Percentiles rank a stretch among this genome's conserved stretches.
Evolutionary conservation across 2,329 filamentous ascomycete species (phyloP).

Genomic region (Pseudonectria foliicola): DNA sequence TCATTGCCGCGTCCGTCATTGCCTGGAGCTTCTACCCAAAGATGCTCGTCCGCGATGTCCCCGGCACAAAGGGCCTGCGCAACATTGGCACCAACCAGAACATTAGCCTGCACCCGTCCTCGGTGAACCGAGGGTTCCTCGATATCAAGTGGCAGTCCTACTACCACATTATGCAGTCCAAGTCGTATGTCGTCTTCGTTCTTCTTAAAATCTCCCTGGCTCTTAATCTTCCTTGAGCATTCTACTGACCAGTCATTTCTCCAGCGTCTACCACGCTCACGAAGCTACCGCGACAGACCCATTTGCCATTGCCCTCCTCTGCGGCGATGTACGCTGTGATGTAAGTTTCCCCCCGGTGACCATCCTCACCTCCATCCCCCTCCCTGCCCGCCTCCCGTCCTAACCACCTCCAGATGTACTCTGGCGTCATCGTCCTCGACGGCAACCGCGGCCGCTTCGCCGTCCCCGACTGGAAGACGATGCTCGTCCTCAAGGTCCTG

Average conservation of each 20-base stretch:
- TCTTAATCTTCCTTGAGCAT: slow-evolving; percentile 3
- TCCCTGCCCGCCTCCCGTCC: too few relatives aligned
- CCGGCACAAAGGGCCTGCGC: slow-evolving; percentile 66
- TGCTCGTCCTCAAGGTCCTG: slow-evolving; percentile 81
- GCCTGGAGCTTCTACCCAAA: slow-evolving; percentile 96
- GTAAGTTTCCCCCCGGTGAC: slow-evolving; percentile 45
- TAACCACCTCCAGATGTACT: slow-evolving; percentile 55
- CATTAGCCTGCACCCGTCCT: slow-evolving; percentile 79
- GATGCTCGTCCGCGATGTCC: slow-evolving; percentile 69
- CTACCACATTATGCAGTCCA: slow-evolving; percentile 95
- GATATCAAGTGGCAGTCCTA: slow-evolving; percentile 81
- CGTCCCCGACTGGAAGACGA: slow-evolving; percentile 80
- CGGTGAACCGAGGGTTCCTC: slow-evolving; percentile 70
- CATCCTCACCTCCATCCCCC: slow-evolving; percentile 1
- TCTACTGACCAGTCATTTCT: slow-evolving; percentile 11
- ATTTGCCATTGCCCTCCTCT: slow-evolving; percentile 75
- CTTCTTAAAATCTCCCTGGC: too few relatives aligned
- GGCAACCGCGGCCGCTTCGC: slow-evolving; percentile 76
- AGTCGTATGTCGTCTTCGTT: slow-evolving; percentile 51
- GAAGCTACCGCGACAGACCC: slow-evolving; percentile 77
- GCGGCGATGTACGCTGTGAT: slow-evolving; percentile 83
- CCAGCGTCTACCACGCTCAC: slow-evolving; percentile 76
- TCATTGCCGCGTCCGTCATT: slow-evolving; percentile 72
- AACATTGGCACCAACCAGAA: slow-evolving; percentile 91
- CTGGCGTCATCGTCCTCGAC: slow-evolving; percentile 80